phyloP scores from a whole-genome alignment of 169 alveolate species.

The Cystoisospora suis region DNA sequence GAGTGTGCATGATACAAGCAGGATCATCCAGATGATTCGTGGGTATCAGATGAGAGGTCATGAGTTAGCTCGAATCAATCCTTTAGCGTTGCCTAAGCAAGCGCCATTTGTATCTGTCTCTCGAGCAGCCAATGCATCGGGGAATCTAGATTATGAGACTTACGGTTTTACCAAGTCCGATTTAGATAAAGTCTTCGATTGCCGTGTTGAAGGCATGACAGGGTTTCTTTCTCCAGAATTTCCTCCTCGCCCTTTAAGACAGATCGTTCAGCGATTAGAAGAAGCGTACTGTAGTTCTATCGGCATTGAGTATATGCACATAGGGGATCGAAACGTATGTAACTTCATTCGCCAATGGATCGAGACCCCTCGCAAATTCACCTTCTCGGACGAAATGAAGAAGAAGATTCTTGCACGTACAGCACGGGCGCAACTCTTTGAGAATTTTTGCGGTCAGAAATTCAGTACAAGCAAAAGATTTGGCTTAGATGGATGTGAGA shows the following conservation, averaged over 20 bases:
- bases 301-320: conserved; percentile 70
- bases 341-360: conserved; percentile 63
- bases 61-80: conserved; percentile 56
- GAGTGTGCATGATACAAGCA: conserved; percentile 64
- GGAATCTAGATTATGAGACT: conserved; percentile 31
- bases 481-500: conserved; percentile 94
- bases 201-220: conserved; percentile 60
- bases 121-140: conserved; percentile 41
- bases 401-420: conserved; percentile 68
- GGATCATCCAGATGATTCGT: conserved; percentile 64
- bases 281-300: conserved; percentile 64
- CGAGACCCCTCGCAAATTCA: conserved; percentile 52
- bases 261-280: conserved; percentile 51
- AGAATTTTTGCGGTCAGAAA: conserved; percentile 76
- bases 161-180: conserved; percentile 66
- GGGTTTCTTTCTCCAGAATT: conserved; percentile 63
- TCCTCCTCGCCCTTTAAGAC: conserved; percentile 53
- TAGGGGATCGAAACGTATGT: conserved; percentile 40
- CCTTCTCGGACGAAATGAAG: conserved; percentile 27
- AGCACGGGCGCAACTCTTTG: conserved; percentile 77
- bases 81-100: conserved; percentile 47
- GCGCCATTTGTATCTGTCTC: conserved; percentile 47
- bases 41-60: conserved; percentile 66
- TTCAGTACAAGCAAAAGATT: conserved; percentile 92
- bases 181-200: conserved; percentile 54